Evolutionary conservation across 441 rosid species (phyloP).

Genomic region (Corymbia calophylla): DNA sequence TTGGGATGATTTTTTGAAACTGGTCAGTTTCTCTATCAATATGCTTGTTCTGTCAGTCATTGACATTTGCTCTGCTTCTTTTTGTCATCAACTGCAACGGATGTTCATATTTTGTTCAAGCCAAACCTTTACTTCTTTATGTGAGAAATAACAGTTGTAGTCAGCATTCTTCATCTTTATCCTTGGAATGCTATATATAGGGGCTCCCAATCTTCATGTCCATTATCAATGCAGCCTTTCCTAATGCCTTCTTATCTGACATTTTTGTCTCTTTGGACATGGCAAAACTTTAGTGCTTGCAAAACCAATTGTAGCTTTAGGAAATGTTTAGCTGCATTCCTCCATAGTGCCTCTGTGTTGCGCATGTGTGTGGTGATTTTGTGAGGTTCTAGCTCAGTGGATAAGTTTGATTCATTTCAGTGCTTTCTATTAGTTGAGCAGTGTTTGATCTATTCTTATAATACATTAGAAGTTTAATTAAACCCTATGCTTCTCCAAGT

Average conservation of each 20-base stretch:
- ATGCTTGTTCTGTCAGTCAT: neutral
- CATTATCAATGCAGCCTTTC: neutral
- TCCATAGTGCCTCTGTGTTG: neutral
- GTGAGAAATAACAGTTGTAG: neutral
- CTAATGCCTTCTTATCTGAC: neutral
- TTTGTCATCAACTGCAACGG: neutral
- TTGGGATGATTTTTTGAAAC: conserved; percentile 80
- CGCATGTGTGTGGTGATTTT: neutral
- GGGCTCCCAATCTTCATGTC: neutral
- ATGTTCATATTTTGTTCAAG: neutral
- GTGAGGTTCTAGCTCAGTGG: neutral
- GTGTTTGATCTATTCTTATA: neutral
- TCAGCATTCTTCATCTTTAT: neutral
- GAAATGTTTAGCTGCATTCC: neutral
- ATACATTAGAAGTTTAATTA: neutral
- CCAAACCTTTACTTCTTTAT: neutral
- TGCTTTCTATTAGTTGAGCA: neutral
- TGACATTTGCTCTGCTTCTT: neutral
- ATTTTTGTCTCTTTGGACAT: neutral
- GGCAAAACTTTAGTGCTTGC: neutral
- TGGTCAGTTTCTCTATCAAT: conserved; percentile 32
- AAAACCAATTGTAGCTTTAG: neutral
- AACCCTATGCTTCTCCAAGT: neutral
- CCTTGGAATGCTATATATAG: neutral
- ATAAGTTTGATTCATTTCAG: neutral